Conservation (phyloP, 208 protist species). For the Acanthamoeba royreba region DNA sequence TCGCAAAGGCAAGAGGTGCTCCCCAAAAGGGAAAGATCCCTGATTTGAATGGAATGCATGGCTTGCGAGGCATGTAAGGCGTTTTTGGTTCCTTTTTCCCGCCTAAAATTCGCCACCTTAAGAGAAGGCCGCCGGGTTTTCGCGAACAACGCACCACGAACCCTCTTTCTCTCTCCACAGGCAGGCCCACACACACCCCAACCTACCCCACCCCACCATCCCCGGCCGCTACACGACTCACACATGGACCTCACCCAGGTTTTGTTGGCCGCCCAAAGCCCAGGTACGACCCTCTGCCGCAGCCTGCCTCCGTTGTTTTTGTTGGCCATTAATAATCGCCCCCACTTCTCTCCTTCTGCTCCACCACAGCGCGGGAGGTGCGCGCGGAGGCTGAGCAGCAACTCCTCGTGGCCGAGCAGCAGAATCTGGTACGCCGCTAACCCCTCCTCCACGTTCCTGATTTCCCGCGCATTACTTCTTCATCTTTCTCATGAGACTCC, state of each 20-base stretch:
- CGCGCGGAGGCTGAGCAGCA: conserved; percentile 24
- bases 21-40: no score
- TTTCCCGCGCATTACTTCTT: neutral
- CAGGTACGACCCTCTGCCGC: conserved; percentile 32
- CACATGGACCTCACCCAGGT: conserved; percentile 34
- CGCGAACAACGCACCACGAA: neutral
- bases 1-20: no score
- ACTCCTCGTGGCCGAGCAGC: neutral
- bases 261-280: conserved; percentile 25
- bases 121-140: neutral
- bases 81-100: neutral
- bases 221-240: neutral
- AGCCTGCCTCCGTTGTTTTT: no score
- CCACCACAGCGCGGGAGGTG: neutral
- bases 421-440: conserved; percentile 35
- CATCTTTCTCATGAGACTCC: neutral
- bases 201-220: neutral
- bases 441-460: neutral
- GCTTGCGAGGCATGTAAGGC: no score
- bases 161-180: neutral
- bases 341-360: neutral
- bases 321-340: neutral
- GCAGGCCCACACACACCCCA: neutral
- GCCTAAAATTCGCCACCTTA: neutral
- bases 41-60: no score